Evolutionary conservation across 495 filamentous ascomycete genomes (phyloP).

Genomic region (Xylaria cubensis): DNA sequence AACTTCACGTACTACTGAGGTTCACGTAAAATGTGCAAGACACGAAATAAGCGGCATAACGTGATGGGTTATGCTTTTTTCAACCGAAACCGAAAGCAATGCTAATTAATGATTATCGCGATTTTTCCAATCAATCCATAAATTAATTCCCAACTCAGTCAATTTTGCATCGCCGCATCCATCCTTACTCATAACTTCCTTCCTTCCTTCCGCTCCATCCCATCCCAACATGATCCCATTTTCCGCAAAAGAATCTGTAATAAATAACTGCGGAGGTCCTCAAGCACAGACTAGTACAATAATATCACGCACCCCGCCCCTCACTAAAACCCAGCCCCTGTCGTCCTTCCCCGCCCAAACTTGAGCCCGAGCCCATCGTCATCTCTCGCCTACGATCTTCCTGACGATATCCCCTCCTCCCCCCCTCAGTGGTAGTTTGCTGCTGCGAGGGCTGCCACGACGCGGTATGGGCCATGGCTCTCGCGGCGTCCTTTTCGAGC

Average conservation of each 20-base stretch:
- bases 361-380: conserved; percentile 37
- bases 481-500: conserved; percentile 38
- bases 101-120: not conserved
- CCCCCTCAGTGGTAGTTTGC: conserved; percentile 33
- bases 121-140: not conserved
- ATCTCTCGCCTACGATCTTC: conserved; percentile 56
- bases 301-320: conserved; percentile 2
- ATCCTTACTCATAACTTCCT: too few relatives aligned
- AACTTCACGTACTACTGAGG: not conserved
- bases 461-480: conserved; percentile 45
- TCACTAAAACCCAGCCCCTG: not conserved
- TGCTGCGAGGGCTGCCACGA: conserved; percentile 52
- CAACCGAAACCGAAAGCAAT: not conserved
- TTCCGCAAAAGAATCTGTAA: not conserved
- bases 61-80: too few relatives aligned
- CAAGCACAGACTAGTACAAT: too few relatives aligned
- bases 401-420: conserved; percentile 49
- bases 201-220: not conserved
- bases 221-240: not conserved
- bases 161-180: not conserved
- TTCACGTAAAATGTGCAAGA: too few relatives aligned
- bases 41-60: too few relatives aligned
- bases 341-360: not conserved
- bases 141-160: not conserved
- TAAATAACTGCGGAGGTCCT: not conserved